Evolutionary conservation across 768 basidiomycete genomes (phyloP).

Genomic region (Omphalotus guepiniiformis): DNA sequence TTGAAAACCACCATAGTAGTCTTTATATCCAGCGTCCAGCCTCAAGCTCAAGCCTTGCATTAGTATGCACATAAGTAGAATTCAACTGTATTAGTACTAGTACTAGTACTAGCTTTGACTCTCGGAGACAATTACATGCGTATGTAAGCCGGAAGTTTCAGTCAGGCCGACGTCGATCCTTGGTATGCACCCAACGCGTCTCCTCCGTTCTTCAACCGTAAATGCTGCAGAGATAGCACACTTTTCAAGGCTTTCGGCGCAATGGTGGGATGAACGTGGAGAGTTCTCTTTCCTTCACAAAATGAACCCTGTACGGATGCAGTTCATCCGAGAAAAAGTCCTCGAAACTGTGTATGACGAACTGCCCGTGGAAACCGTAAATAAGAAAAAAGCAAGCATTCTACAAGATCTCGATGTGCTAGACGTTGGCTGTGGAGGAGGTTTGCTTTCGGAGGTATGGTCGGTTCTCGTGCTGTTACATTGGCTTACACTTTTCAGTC

Average conservation of each 20-base stretch:
- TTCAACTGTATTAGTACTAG: too few relatives aligned
- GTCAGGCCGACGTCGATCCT: too few relatives aligned
- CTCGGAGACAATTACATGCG: too few relatives aligned
- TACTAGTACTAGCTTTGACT: too few relatives aligned
- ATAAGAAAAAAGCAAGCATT: conserved; percentile 27
- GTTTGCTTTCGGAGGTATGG: conserved; percentile 83
- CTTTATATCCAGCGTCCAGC: too few relatives aligned
- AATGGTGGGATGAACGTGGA: conserved; percentile 95
- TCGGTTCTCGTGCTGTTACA: not conserved
- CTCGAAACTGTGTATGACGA: conserved; percentile 59
- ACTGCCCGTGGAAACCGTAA: conserved; percentile 29
- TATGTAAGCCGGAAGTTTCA: too few relatives aligned
- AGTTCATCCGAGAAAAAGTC: conserved; percentile 77
- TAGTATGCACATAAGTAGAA: too few relatives aligned
- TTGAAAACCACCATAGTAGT: too few relatives aligned
- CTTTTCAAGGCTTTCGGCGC: conserved; percentile 83
- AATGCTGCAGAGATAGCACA: conserved; percentile 82
- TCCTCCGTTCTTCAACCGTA: conserved; percentile 39
- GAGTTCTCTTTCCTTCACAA: conserved; percentile 86
- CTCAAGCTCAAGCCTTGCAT: too few relatives aligned
- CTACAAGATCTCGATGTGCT: conserved; percentile 70
- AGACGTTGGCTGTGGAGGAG: conserved; percentile 96
- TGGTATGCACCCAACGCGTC: conserved; percentile 3
- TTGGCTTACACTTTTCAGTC: conserved; percentile 5
- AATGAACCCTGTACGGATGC: conserved; percentile 91